Base-by-base conservation (phyloP, 2,329 filamentous ascomycete genomes). In the Apiospora pterosperma region DNA sequence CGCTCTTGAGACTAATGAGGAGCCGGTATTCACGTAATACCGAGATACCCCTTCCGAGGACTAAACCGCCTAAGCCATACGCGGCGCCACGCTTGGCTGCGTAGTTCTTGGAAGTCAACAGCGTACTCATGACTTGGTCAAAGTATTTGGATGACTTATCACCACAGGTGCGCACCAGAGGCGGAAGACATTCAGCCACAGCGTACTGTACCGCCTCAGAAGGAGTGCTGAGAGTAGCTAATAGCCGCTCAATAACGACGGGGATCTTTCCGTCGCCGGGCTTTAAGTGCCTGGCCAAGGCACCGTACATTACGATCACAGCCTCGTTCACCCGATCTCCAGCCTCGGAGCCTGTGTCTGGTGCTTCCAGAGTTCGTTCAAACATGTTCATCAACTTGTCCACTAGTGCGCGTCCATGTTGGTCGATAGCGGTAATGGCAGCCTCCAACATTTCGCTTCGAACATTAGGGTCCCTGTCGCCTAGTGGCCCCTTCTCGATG, bases 141-240 rank as follows among this genome's bases (percentile, higher is more conserved):
- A 97, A 87, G 75, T 97, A 98, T 60, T 89, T 88, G 38, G 89
- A 86, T 3, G 91, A 89, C 73, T 95, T 91, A 66, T 94, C 88
- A 36, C 86, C 87, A 59, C 91, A 95, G 3, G 92, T 90, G 65
- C 88, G 89, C 36, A 99, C 88, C n/a, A 99, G 84, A 1, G 96
- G 94, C 16, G 96, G 95, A 25, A 99, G 82, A 72, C 96, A 99
- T 73, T 96, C 92, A 4, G 96, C 93, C 65, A 98, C 94, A 59
- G 96, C 96, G 75, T 96, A 97, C 77, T 99, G 96, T 1, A 99
- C 96, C 19, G 92, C 94, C 77, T 99, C 96, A 0, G 96, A 98
- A 34, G 96, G 96, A 14, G 95, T 98, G 76, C 91, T 96, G 55
- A 99, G 82, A 7, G 96, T 97, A 25, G 89, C 88, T 64, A 99